Evolutionary conservation across 345 rosid species (phyloP), one percentile per base, ranked within the genome.

Genomic region (Kernera saxatilis): DNA sequence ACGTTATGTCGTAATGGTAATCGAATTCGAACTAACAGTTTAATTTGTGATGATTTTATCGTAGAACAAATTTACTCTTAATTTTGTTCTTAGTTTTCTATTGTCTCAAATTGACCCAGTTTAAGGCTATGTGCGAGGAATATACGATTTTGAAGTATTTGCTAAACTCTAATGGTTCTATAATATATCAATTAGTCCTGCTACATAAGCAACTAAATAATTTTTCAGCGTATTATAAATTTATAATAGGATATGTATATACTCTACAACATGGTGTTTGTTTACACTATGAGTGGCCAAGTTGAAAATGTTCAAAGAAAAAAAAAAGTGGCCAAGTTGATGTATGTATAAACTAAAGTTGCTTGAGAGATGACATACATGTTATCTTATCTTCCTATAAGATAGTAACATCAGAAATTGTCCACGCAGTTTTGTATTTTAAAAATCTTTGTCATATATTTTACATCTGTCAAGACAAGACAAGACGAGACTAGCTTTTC

Each of bases 341-440:
- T 5, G 36, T 50, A 50, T 41, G n/a, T 60, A 25, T 22, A 22
- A 36, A 3, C 30, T 12, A 37, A 37, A 13, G 10, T 57, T 14
- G 29, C 62, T 18, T 27, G 39, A 18, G 40, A 33, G 11, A 35
- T 56, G 44, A 35, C 29, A 56, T n/a, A n/a, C n/a, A n/a, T n/a
- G 40, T 19, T 18, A 35, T 56, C 62, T 57, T 12, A 56, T 35
- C 43, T 21, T 56, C 3, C 6, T 33, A 19, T 18, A 10, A 55
- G 26, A 52, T 52, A 2, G 26, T 36, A 37, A 37, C 30, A 57
- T 23, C 64, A 37, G 22, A 58, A 58, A 29, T 74, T 74, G 23
- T 75, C 74, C 26, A 82, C 80, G 1, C 22, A 25, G 22, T 60
- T 60, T 11, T 26, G 25, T 26, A 17, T 26, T 22, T 14, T 51